These are phyloP conservation scores for Scenedesmus sp. DNA, from an alignment of 163 green algal species.

Conservation along the genomic window DNA sequence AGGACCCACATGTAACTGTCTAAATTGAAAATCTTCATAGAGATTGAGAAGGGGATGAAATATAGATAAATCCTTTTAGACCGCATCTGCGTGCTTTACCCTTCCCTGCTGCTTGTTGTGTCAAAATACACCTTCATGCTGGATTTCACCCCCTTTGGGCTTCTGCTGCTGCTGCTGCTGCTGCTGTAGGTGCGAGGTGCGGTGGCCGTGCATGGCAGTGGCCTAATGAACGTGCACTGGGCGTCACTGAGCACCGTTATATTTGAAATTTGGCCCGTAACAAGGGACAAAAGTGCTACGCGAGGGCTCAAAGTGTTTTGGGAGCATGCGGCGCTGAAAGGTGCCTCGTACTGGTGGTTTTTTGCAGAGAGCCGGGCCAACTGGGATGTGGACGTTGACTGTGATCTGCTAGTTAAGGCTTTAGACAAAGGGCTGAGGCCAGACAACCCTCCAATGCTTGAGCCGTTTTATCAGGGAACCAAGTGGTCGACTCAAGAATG, in stretches of 20 bases:
- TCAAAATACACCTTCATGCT: too few species aligned
- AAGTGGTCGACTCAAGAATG: not conserved
- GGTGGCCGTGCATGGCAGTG: not conserved
- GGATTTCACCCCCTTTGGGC: too few species aligned
- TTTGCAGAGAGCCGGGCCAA: not conserved
- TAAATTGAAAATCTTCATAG: too few species aligned
- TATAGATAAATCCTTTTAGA: too few species aligned
- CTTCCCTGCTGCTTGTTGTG: too few species aligned
- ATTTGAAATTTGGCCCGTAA: not conserved
- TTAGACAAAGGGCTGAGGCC: not conserved
- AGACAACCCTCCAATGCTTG: not conserved
- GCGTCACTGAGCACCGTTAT: not conserved
- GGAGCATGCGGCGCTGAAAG: not conserved
- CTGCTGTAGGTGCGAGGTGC: not conserved
- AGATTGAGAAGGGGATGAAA: too few species aligned
- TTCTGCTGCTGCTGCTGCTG: not conserved
- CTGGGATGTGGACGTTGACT: not conserved
- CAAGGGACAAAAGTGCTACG: not conserved
- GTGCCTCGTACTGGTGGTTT: not conserved
- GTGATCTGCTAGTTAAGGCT: not conserved
- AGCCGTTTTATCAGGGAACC: not conserved
- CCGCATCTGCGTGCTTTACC: too few species aligned
- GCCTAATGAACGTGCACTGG: not conserved
- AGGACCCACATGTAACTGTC: too few species aligned
- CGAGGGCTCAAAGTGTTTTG: not conserved